Evolutionary conservation across 2,329 filamentous ascomycete genomes (phyloP), one percentile per base, ranked within the genome.

Genomic region (Thielaviopsis ethacetica): DNA sequence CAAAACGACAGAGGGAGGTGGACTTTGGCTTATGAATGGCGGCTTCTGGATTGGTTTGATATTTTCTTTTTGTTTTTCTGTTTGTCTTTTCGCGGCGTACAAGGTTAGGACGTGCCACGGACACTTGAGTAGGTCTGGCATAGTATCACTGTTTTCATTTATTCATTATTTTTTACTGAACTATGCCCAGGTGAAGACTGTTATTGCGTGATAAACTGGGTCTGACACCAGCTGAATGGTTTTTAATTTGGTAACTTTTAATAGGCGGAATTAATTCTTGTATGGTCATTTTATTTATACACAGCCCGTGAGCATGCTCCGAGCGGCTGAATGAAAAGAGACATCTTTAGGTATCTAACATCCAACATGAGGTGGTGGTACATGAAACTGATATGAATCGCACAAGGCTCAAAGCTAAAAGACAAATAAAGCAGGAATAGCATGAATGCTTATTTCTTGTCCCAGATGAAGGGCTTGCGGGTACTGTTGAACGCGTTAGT

Each of bases 401-500:
- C 49, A 34, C 56, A 47, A 34, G 13, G 13, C 7, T 38, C 19
- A 21, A 50, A 34, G 21, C 15, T 49, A 56, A 57, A 26, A 38
- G 17, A 52, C 53, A 61, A 12, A 30, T 17, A 9, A 22, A 58
- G 19, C 15, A n/a, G 5, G 15, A 38, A 57, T 17, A n/a, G 15
- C 7, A 7, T 38, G 44, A 51, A 15, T 21, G 38, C 61, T 64
- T 67, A 71, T 61, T 68, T 72, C 65, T 69, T 72, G 51, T 72
- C 66, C 74, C 76, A 81, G 62, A 81, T 73, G 62, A 81, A 80
- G 2, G 78, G 75, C 66, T 81, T 82, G 64, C 80, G 72, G 63
- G 80, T 82, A 59, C 79, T 82, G 47, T 50, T 34, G 41, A 19
- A 59, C 30, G 54, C 47, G 24, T 52, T 26, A 22, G 56, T 38